Base-by-base conservation (phyloP, 345 rosid genomes). In the Moringa oleifera region DNA sequence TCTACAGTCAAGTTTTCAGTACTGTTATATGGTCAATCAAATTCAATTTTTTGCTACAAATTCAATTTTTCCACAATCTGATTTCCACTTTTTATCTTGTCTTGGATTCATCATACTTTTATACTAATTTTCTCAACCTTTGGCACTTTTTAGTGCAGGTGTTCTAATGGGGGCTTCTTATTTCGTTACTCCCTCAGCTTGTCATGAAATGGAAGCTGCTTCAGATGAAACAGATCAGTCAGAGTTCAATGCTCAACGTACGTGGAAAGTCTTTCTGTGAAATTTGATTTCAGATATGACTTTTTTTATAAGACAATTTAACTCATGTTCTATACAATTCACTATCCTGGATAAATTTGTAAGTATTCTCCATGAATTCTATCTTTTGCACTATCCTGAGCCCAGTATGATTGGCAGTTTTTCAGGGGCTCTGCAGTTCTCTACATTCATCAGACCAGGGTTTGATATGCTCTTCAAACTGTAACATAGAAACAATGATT, bases 401-500 rank as follows among this genome's bases (percentile, higher is more conserved):
- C 47, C 47, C 24, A 57, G 62, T 68, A 50, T 51, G 50, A 59
- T 65, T 70, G 55, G 64, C 89, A 91, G 96, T 85, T 73, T 85
- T 92, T 72, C 85, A 62, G 79, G 98, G 92, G 55, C 82, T 91
- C 65, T 82, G 96, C 80, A 65, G 65, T 63, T 74, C 82, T 69
- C 68, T 92, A 53, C 83, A 81, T 59, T 79, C 89, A 67, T 62
- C 82, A 84, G 98, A 92, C 72, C 88, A 89, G 73, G 96, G 92
- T 53, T 64, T 92, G 72, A 65, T 92, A 56, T 91, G 90, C 69
- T 79, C 79, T 73, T 87, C 98, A 56, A 68, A 74, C 52, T 80
- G 88, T 72, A 83, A 87, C 73, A 21, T 80, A 63, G 87, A 89
- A 66, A 76, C 92, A 33, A 81, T 72, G 92, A 71, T 24, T 66